These are phyloP conservation scores for Hemisphaericaspora xylanilytica DNA, from an alignment of 1,139 yeast species.

Conservation along the genomic window DNA sequence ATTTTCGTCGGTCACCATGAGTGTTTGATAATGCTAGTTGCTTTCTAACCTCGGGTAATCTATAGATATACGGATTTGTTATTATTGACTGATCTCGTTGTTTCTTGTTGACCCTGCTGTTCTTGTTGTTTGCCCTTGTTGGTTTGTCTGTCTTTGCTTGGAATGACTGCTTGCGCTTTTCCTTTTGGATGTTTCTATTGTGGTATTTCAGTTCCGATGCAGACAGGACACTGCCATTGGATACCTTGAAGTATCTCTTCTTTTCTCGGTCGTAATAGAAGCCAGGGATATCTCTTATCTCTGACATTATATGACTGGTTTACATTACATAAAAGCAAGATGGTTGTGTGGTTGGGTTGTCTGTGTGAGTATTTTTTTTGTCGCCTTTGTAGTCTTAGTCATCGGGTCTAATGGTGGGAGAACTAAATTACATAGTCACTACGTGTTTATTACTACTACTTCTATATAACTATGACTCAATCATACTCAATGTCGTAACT, in stretches of 20 bases:
- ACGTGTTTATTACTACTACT: not conserved
- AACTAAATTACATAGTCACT: too few species aligned
- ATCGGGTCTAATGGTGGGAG: too few species aligned
- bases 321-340: too few species aligned
- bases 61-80: slow-evolving; percentile 2
- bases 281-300: slow-evolving; percentile 38
- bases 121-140: slow-evolving; percentile 8
- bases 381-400: too few species aligned
- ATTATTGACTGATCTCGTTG: not conserved
- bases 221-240: slow-evolving; percentile 32
- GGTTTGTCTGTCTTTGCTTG: not conserved
- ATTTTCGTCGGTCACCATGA: not conserved
- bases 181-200: slow-evolving; percentile 32
- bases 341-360: too few species aligned
- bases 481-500: slow-evolving; percentile 30
- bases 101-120: slow-evolving; percentile 6
- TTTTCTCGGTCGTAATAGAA: slow-evolving; percentile 43
- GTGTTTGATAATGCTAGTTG: too few species aligned
- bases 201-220: slow-evolving; percentile 22
- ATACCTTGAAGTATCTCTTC: slow-evolving; percentile 45
- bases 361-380: not conserved
- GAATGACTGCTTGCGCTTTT: slow-evolving; percentile 11
- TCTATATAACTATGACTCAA: slow-evolving; percentile 4
- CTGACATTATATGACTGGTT: slow-evolving; percentile 6
- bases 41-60: not conserved